These are phyloP conservation scores for Zanthoxylum bungeanum DNA, from an alignment of 345 rosid genomes.

Conservation along the genomic window DNA sequence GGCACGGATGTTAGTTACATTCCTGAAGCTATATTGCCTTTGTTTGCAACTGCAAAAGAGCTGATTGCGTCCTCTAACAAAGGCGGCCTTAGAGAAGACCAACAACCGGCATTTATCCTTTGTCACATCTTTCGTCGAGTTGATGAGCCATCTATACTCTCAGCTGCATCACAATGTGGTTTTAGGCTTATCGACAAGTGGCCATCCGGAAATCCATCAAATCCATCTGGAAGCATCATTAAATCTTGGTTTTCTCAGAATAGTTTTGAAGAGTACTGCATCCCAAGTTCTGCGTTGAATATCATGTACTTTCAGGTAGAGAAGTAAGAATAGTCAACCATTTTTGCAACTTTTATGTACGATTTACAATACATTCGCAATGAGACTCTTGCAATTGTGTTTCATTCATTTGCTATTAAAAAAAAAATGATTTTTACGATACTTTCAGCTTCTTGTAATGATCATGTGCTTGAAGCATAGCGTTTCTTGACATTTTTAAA, in stretches of 20 bases:
- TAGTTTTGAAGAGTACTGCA: constrained; percentile 20
- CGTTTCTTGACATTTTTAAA: no score
- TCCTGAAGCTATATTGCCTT: constrained; percentile 56
- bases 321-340: no score
- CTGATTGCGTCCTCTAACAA: constrained; percentile 38
- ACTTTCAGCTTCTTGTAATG: no score
- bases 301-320: constrained; percentile 59
- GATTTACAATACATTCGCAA: no score
- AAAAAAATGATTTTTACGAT: no score
- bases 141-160: constrained; percentile 63
- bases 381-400: no score
- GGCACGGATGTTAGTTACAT: constrained; percentile 95
- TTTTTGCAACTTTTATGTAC: no score
- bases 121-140: constrained; percentile 77
- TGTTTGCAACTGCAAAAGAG: constrained; percentile 75
- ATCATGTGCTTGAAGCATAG: no score
- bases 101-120: constrained; percentile 54
- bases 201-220: constrained; percentile 30
- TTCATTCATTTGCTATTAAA: no score
- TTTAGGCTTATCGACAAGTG: constrained; percentile 70
- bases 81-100: constrained; percentile 18
- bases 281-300: constrained; percentile 60
- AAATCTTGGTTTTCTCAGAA: constrained; percentile 53
- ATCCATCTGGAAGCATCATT: constrained; percentile 39
- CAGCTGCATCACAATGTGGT: constrained; percentile 62